phyloP scores from a whole-genome alignment of 106 monocot genomes.

The Dioscorea alata region DNA sequence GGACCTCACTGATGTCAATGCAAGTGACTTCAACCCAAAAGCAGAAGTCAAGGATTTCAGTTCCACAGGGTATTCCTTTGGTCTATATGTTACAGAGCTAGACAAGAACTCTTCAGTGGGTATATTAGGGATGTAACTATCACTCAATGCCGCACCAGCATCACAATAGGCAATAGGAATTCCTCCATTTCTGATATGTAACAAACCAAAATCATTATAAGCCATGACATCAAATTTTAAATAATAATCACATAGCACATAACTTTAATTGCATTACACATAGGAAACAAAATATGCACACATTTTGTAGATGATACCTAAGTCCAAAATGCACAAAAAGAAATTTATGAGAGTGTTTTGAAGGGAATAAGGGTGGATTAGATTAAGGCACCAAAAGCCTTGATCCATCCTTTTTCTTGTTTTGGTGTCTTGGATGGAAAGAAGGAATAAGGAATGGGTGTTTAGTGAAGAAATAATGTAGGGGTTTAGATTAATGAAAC shows the following conservation, averaged over 20 bases:
- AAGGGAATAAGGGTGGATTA: too few relatives aligned
- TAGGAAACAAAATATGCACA: too few relatives aligned
- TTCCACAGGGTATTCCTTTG: constrained; percentile 71
- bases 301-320: too few relatives aligned
- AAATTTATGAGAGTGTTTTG: too few relatives aligned
- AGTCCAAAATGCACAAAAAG: too few relatives aligned
- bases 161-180: constrained; percentile 69
- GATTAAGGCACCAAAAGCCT: too few relatives aligned
- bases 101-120: constrained; percentile 8
- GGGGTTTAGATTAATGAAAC: too few relatives aligned
- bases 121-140: constrained; percentile 21
- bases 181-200: constrained; percentile 44
- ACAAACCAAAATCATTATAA: constrained; percentile 3
- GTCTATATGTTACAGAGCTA: constrained; percentile 16
- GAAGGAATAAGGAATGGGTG: too few relatives aligned
- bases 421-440: too few relatives aligned
- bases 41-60: constrained; percentile 88
- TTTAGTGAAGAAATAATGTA: too few relatives aligned
- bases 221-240: not conserved
- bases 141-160: constrained; percentile 49
- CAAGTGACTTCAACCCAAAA: constrained; percentile 62
- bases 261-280: too few relatives aligned
- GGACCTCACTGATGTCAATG: constrained; percentile 74
- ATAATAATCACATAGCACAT: not conserved
- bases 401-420: too few relatives aligned